A percentile compares a stretch with the other conserved stretches of the same genome.
Evolutionary conservation across 805 yeast genomes (phyloP).

Genomic region (Kluyveromyces wickerhamii): DNA sequence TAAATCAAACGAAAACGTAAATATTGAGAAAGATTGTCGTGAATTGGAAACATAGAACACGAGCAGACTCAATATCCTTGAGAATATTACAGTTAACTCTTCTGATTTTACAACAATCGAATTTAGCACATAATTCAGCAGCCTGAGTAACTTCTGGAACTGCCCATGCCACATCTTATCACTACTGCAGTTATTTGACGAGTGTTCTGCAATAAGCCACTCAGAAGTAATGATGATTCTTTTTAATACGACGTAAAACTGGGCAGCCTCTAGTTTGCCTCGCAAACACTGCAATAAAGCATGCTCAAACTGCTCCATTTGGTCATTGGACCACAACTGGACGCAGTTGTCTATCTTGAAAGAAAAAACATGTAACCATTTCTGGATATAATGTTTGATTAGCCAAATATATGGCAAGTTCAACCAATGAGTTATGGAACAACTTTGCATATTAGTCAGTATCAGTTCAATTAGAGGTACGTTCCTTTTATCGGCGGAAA

Average conservation of each 20-base stretch:
- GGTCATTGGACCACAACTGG: neutral
- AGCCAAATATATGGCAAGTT: slow-evolving; percentile 3
- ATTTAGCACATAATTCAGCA: slow-evolving; percentile 19
- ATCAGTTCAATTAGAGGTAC: neutral
- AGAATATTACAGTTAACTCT: neutral
- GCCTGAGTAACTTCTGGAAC: slow-evolving; percentile 22
- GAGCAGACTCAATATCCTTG: neutral
- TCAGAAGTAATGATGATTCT: neutral
- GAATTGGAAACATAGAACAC: neutral
- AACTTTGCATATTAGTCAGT: neutral
- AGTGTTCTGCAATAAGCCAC: neutral
- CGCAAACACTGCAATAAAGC: neutral
- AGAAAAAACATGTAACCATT: neutral
- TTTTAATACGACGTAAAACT: neutral
- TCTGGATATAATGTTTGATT: neutral
- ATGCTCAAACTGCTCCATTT: neutral
- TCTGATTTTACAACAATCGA: slow-evolving; percentile 7
- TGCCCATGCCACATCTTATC: slow-evolving; percentile 16
- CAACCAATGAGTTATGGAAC: slow-evolving; percentile 1
- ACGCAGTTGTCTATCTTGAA: neutral
- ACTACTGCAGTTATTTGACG: neutral
- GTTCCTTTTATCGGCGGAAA: slow-evolving; percentile 2
- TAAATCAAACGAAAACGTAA: neutral
- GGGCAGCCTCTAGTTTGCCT: neutral
- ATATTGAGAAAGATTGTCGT: neutral